Conservation (phyloP, 2,329 filamentous ascomycete species). For the Conoideocrella luteorostrata region DNA sequence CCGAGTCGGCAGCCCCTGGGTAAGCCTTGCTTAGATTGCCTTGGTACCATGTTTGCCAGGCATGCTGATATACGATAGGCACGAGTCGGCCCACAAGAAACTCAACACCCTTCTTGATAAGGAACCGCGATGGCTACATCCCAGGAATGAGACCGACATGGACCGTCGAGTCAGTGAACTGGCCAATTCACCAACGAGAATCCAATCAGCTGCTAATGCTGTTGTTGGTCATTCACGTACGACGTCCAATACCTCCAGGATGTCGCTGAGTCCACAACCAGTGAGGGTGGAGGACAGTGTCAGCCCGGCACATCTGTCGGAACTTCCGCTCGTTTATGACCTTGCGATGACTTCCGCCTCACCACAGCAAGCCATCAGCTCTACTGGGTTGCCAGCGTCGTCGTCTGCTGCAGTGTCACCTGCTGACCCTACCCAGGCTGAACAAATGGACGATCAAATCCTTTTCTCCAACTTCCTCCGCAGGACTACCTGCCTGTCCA, state of each 20-base stretch:
- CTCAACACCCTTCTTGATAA: slow-evolving; percentile 51
- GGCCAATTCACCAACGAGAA: slow-evolving; percentile 30
- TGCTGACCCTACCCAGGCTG: not conserved
- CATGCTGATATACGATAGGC: slow-evolving; percentile 26
- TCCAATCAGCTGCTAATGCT: slow-evolving; percentile 1
- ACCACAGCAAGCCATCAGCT: not conserved
- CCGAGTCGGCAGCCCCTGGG: slow-evolving; percentile 41
- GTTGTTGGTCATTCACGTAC: not conserved
- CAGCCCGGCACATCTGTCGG: slow-evolving; percentile 6
- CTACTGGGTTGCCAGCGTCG: not conserved
- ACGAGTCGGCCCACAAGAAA: slow-evolving; percentile 54
- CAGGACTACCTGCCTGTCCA: slow-evolving; percentile 29
- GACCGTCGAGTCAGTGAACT: slow-evolving; percentile 41
- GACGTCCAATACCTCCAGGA: not conserved
- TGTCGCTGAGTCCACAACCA: slow-evolving; percentile 6
- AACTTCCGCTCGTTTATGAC: not conserved
- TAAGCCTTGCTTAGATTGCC: slow-evolving; percentile 22
- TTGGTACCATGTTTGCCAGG: not conserved
- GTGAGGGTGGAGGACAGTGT: slow-evolving; percentile 6
- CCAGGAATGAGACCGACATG: slow-evolving; percentile 45
- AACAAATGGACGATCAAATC: not conserved
- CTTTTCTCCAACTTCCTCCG: slow-evolving; percentile 23
- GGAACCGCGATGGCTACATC: slow-evolving; percentile 51
- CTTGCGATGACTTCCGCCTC: not conserved
- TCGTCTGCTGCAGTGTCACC: not conserved